A percentile compares a stretch with the other conserved stretches of the same genome.
Evolutionary conservation across 1,284 basidiomycete genomes (phyloP).

Genomic region (Pseudozyma thailandica): DNA sequence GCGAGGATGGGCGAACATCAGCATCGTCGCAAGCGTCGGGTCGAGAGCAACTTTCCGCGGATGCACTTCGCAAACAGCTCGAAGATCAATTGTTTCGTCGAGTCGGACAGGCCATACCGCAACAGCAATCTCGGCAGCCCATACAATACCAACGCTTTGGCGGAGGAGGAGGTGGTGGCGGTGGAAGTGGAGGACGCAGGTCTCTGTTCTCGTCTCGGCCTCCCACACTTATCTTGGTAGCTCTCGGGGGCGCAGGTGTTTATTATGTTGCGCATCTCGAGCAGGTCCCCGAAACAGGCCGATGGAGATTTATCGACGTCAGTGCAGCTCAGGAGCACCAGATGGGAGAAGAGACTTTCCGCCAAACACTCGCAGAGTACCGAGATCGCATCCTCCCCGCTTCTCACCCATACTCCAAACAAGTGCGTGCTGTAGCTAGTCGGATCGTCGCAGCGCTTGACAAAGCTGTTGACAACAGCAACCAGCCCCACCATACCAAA

Average conservation of each 20-base stretch:
- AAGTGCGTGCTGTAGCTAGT: slow-evolving; percentile 73
- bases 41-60: slow-evolving; percentile 27
- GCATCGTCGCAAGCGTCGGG: slow-evolving; percentile 2
- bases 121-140: slow-evolving; percentile 10
- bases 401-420: slow-evolving; percentile 75
- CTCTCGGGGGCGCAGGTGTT: slow-evolving; percentile 45
- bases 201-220: slow-evolving; percentile 28
- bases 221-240: slow-evolving; percentile 39
- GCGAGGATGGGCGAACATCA: background rate
- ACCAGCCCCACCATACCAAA: slow-evolving; percentile 36
- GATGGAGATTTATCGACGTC: slow-evolving; percentile 66
- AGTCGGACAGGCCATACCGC: slow-evolving; percentile 18
- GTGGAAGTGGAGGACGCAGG: slow-evolving; percentile 6
- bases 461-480: slow-evolving; percentile 68
- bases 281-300: slow-evolving; percentile 61
- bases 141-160: slow-evolving; percentile 39
- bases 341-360: slow-evolving; percentile 71
- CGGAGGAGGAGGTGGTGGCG: slow-evolving; percentile 12
- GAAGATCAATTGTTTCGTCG: slow-evolving; percentile 42
- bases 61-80: slow-evolving; percentile 26
- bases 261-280: slow-evolving; percentile 66
- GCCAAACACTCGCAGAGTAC: slow-evolving; percentile 74
- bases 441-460: slow-evolving; percentile 80
- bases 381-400: slow-evolving; percentile 75
- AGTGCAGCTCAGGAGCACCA: slow-evolving; percentile 50